Base-by-base conservation (phyloP, 192 early-diverging fungal genomes). In the Linderina pennispora region DNA sequence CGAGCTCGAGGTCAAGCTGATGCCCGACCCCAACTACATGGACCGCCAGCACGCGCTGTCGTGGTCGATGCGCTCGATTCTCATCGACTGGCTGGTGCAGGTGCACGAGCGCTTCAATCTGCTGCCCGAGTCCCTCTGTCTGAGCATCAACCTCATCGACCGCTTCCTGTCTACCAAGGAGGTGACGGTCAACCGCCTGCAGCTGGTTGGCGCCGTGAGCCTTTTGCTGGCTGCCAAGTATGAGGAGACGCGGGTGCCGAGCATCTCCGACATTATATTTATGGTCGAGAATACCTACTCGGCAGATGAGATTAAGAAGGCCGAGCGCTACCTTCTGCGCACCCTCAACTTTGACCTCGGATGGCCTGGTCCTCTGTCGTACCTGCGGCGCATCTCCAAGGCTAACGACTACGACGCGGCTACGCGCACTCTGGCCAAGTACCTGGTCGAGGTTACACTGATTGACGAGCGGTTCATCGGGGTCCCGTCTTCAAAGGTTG, bases 281-380 rank as follows among this genome's bases (percentile, higher is more conserved):
- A 55, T 77, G 44, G 74, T 70, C 0, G 70, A 73, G 16, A 49
- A 75, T 17, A 64, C 48, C 41, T 78, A 78, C 42, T 34, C 48
- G 15, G 46, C 48, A 45, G 58, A 56, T 0, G 77, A 73, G 43
- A 73, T 84, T 20, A 47, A 72, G 9, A 45, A 51, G 15, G 82
- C 82, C 0, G 82, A 84, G 55, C 71, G 77, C 33, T 77, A 70
- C 23, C 62, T 80, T 25, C 61, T 84, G 19, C 45, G 50, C 3
- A 61, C 69, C 49, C 48, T 84, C 24, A 64, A 76, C 46, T 84
- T 76, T 60, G 77, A 80, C 23, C 55, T 84, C 28, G 80, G 77
- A 0, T 75, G 54, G 21, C 77, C 82, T 3, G 74, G 80, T 0
- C 82, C 82, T 0, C 40, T 80, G 48, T 67, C 63, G 7, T 84